Conservation (phyloP, 495 filamentous ascomycete species). For the Tuber borchii region DNA sequence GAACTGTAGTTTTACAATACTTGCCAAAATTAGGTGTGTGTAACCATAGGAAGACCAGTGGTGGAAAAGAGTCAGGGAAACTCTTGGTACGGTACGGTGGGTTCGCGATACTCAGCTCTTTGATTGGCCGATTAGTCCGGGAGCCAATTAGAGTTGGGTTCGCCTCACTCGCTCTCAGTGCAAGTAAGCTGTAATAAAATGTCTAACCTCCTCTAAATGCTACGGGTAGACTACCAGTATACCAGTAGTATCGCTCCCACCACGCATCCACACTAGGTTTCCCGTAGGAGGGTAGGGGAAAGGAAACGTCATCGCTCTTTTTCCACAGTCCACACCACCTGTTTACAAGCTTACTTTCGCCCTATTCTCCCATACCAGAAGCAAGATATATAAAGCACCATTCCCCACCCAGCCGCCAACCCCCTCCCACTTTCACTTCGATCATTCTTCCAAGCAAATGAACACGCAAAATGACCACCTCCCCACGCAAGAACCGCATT, state of each 20-base stretch:
- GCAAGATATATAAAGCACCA: not conserved
- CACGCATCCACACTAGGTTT: not conserved
- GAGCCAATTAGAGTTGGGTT: no score
- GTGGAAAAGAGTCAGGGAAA: no score
- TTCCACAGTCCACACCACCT: not conserved
- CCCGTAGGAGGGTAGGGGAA: not conserved
- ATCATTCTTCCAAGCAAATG: not conserved
- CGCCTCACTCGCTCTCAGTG: no score
- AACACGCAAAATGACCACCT: not conserved
- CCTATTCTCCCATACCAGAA: not conserved
- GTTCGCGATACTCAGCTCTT: no score
- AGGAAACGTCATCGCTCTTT: not conserved
- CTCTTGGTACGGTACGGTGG: no score
- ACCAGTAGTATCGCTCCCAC: not conserved
- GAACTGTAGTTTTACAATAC: no score
- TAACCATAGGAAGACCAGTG: no score
- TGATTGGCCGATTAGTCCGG: no score
- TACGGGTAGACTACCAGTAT: not conserved
- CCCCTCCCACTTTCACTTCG: not conserved
- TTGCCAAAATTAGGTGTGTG: no score
- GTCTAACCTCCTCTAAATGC: not conserved
- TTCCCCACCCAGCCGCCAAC: not conserved
- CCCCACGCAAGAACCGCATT: conserved; percentile 50
- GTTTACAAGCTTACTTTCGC: not conserved
- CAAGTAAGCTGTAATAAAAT: not conserved